Percentiles rank a stretch among this genome's conserved stretches.
Conservation (phyloP, 768 basidiomycete genomes). For the Cystofilobasidium capitatum region DNA sequence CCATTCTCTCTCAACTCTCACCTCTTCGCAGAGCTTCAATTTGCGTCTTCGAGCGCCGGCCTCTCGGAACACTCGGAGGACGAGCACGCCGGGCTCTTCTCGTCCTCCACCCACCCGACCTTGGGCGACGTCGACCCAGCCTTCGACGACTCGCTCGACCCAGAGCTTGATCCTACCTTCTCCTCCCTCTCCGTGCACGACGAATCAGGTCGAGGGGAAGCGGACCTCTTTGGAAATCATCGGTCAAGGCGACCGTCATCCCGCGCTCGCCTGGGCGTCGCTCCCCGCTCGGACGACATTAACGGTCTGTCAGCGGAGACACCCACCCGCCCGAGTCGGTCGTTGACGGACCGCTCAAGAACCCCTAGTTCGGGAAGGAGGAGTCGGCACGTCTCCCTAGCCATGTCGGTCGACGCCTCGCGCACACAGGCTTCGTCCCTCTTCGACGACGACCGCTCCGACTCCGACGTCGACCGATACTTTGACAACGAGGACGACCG, state of each 20-base stretch:
- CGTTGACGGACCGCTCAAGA: background rate
- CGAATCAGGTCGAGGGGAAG: too few species aligned
- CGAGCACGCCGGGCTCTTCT: too few species aligned
- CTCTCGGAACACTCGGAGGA: too few species aligned
- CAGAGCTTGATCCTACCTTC: background rate
- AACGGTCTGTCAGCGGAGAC: background rate
- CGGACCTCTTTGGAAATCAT: too few species aligned
- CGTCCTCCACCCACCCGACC: too few species aligned
- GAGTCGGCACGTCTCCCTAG: background rate
- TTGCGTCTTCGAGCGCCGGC: too few species aligned
- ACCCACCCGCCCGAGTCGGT: background rate
- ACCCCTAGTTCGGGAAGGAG: background rate
- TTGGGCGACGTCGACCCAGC: too few species aligned
- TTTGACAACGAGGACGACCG: background rate
- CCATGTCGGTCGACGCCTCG: background rate
- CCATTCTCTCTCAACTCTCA: too few species aligned
- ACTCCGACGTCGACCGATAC: background rate
- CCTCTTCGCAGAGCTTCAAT: too few species aligned
- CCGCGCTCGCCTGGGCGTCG: background rate
- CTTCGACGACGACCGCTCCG: background rate
- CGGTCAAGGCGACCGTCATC: background rate
- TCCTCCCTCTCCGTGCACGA: background rate
- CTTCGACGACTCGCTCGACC: background rate
- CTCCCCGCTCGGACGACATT: background rate
- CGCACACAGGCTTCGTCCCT: too few species aligned